phyloP scores from a whole-genome alignment of 768 basidiomycete genomes.

The Pholiota molesta region DNA sequence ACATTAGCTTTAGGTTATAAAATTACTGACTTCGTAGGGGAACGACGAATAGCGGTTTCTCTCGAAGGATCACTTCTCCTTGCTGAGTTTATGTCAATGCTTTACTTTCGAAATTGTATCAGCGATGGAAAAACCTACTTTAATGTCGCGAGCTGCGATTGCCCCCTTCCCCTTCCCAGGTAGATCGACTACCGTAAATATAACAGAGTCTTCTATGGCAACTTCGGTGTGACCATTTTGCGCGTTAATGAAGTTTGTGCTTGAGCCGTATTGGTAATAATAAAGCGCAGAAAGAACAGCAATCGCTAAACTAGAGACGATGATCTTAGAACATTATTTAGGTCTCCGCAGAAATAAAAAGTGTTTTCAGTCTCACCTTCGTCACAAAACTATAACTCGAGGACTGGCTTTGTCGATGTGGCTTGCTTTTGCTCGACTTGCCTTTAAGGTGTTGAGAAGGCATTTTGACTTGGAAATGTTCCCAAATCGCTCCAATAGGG shows the following conservation, averaged over 20 bases:
- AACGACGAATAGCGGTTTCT: constrained; percentile 56
- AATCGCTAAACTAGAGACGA: neutral
- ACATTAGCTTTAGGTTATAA: neutral
- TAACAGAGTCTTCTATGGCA: neutral
- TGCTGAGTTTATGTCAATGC: constrained; percentile 35
- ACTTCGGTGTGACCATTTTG: neutral
- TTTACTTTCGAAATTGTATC: neutral
- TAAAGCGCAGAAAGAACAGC: neutral
- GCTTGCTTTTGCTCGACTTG: neutral
- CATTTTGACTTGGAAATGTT: neutral
- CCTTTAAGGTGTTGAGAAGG: constrained; percentile 1
- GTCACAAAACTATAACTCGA: neutral
- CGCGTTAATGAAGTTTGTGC: neutral
- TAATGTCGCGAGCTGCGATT: constrained; percentile 53
- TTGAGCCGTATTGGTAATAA: neutral
- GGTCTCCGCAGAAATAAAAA: neutral
- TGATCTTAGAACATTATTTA: neutral
- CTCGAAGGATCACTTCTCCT: constrained; percentile 61
- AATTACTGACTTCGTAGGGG: constrained; percentile 46
- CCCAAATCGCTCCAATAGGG: neutral
- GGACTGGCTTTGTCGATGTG: neutral
- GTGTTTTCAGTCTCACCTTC: neutral
- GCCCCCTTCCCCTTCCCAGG: constrained; percentile 60
- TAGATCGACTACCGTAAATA: constrained; percentile 43
- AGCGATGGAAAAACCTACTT: constrained; percentile 32